Evolutionary conservation across 208 protist species (phyloP).

Genomic region (Leishmania tarentolae): DNA sequence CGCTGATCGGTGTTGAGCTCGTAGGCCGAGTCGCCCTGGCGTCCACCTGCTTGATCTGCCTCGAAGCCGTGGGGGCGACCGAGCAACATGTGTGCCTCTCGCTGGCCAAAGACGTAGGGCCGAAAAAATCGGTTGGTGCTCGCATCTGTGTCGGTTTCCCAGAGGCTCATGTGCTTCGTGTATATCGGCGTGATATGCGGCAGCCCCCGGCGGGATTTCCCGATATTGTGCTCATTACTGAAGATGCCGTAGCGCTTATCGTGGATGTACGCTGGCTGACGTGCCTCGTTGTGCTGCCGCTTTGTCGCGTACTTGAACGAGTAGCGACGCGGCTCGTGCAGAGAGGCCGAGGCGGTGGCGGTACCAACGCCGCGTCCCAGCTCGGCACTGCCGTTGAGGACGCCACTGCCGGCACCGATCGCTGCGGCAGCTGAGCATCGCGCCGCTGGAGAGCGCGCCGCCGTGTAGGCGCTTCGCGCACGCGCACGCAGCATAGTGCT

Average conservation of each 20-base stretch:
- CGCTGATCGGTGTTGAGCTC: slow-evolving; percentile 72
- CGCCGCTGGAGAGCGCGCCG: slow-evolving; percentile 20
- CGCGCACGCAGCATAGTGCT: slow-evolving; percentile 27
- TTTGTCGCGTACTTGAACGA: slow-evolving; percentile 89
- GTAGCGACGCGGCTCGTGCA: slow-evolving; percentile 63
- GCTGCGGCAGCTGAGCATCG: slow-evolving; percentile 26
- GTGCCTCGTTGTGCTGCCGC: slow-evolving; percentile 77
- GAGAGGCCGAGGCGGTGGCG: not conserved
- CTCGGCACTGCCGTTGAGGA: not conserved
- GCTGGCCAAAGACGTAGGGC: slow-evolving; percentile 76
- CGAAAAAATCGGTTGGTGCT: slow-evolving; percentile 84
- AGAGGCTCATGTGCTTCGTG: slow-evolving; percentile 84
- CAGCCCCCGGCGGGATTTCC: slow-evolving; percentile 67
- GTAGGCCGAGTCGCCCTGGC: slow-evolving; percentile 65
- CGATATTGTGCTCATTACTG: slow-evolving; percentile 78
- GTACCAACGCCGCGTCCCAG: not conserved
- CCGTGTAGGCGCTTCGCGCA: slow-evolving; percentile 17
- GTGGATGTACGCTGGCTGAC: slow-evolving; percentile 84
- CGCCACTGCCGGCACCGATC: not conserved
- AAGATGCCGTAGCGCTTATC: slow-evolving; percentile 88
- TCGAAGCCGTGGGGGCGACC: slow-evolving; percentile 79
- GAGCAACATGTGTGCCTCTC: slow-evolving; percentile 76
- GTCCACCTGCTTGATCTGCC: slow-evolving; percentile 51
- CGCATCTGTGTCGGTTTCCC: slow-evolving; percentile 90
- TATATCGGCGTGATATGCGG: slow-evolving; percentile 79